Evolutionary conservation across 352 stramenopile species (phyloP), one percentile per base, ranked within the genome.

Genomic region (Globisporangium solare): DNA sequence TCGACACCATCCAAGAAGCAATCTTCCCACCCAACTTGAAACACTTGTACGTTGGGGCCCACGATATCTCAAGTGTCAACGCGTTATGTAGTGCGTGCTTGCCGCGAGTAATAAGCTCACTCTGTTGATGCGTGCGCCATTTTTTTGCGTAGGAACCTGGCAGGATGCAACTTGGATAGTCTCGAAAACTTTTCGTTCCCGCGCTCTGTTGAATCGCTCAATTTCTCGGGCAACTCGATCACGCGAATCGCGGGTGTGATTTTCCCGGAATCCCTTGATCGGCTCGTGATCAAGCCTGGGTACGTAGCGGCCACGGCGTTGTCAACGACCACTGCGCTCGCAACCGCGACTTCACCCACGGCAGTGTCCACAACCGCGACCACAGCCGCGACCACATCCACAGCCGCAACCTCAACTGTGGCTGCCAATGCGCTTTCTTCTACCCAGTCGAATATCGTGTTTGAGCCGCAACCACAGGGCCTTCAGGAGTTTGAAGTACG

Each of bases 401-500:
- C 52, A 11, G 24, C 42, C 13, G 53, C 21, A 8, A 21, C 20
- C 10, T 20, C 6, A 20, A 27, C 42, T 7, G 18, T 45, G 5
- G 47, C 53, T 27, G 0, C 37, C 53, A 10, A 18, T 41, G 41
- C 53, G 2, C 24, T 27, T 27, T 27, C 24, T 27, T 27, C 24
- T 27, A 27, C 24, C 24, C 24, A 27, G 24, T 27, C 24, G 24
- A 27, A 27, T 27, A 27, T 59, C 31, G 10, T 59, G 43, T 51
- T 59, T 11, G 31, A 42, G 2, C 37, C 42, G 18, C 31, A 37
- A 27, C 18, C 24, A 18, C 6, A 39, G 18, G 37, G 46, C n/a
- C 27, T 80, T 22, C 32, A 55, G 13, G 71, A 80, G 58, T 77
- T 80, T 22, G 68, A 80, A 27, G 63, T 76, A 18, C 68, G 71